Conservation (phyloP, 2,329 filamentous ascomycete species). For the Calonectria pteridis region DNA sequence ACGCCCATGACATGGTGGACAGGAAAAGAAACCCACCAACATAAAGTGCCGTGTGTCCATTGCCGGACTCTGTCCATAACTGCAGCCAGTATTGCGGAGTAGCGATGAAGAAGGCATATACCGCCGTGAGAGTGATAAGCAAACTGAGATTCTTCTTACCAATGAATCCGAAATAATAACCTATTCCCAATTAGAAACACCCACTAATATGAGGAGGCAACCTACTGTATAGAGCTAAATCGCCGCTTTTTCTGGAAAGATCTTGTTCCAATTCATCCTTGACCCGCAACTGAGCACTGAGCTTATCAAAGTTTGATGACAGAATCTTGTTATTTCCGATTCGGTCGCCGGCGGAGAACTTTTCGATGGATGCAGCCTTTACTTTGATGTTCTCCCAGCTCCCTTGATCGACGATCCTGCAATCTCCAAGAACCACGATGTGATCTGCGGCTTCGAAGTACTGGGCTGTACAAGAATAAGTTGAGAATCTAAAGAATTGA, state of each 20-base stretch:
- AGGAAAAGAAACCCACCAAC: not conserved
- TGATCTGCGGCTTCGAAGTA: not conserved
- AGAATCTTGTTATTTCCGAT: not conserved
- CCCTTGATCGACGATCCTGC: not conserved
- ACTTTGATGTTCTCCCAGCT: not conserved
- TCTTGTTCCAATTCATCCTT: not conserved
- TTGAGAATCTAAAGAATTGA: no score
- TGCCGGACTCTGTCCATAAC: not conserved
- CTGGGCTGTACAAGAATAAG: not conserved
- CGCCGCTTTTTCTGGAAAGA: not conserved
- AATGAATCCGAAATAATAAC: not conserved
- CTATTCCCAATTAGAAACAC: not conserved
- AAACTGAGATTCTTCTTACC: not conserved
- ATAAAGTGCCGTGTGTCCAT: not conserved
- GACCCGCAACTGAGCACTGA: not conserved
- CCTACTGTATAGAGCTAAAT: not conserved
- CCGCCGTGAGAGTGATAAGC: not conserved
- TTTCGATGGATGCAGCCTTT: not conserved
- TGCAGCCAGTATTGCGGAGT: not conserved
- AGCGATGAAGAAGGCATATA: not conserved
- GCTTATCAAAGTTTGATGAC: not conserved
- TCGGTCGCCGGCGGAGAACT: not conserved
- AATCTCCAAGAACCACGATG: not conserved
- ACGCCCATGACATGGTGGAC: not conserved
- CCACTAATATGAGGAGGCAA: no score